Percentiles rank a stretch among this genome's conserved stretches.
Evolutionary conservation across 1,284 basidiomycete species (phyloP).

Genomic region (Marasmius oreades): DNA sequence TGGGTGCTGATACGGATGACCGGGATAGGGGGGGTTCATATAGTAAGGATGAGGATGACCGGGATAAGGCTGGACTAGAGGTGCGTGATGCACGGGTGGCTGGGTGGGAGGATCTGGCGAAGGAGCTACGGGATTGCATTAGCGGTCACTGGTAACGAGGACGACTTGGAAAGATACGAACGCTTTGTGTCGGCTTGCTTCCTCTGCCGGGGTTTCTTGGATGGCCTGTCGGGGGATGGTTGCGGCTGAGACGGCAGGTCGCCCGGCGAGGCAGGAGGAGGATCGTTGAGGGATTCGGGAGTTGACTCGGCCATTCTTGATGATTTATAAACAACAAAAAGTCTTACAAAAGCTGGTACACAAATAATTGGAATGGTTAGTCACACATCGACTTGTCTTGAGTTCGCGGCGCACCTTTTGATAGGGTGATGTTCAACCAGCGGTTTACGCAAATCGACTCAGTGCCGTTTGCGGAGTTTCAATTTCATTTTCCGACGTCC

Average conservation of each 20-base stretch:
- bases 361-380: not conserved
- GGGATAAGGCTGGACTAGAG: conserved; percentile 51
- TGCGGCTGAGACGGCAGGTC: conserved; percentile 36
- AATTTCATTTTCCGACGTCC: not conserved
- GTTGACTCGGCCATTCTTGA: conserved; percentile 33
- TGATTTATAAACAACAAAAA: conserved; percentile 4
- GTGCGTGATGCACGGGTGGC: conserved; percentile 30
- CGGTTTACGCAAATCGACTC: not conserved
- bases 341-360: conserved; percentile 2
- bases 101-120: conserved; percentile 26
- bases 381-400: no score
- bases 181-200: conserved; percentile 33
- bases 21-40: conserved; percentile 63
- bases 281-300: conserved; percentile 26
- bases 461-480: not conserved
- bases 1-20: conserved; percentile 51
- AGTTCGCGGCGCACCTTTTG: no score
- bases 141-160: conserved; percentile 19
- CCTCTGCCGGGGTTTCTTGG: conserved; percentile 47
- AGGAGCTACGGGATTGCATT: conserved; percentile 15
- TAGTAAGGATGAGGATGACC: conserved; percentile 34
- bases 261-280: conserved; percentile 16
- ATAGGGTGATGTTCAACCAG: not conserved
- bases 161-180: conserved; percentile 18
- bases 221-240: conserved; percentile 24